Evolutionary conservation across 2,329 filamentous ascomycete genomes (phyloP).

Genomic region (Onygenales sp.): DNA sequence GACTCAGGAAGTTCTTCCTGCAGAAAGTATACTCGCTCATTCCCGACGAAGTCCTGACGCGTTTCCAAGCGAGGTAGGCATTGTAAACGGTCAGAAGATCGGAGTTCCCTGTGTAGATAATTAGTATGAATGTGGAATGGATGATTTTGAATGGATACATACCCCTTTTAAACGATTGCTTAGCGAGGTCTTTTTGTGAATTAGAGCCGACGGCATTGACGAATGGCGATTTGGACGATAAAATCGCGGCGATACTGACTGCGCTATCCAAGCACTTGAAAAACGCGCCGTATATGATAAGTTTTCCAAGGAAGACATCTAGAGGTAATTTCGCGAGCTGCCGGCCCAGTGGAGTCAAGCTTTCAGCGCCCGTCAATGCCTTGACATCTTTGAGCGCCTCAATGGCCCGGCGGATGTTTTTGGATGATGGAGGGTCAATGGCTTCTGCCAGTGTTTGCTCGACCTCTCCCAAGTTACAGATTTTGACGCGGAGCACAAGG

Average conservation of each 20-base stretch:
- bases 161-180: slow-evolving; percentile 67
- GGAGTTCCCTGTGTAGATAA: slow-evolving; percentile 54
- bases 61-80: slow-evolving; percentile 82
- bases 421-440: slow-evolving; percentile 78
- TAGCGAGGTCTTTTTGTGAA: slow-evolving; percentile 69
- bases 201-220: slow-evolving; percentile 76
- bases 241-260: slow-evolving; percentile 81
- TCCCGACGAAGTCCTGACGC: slow-evolving; percentile 60
- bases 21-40: slow-evolving; percentile 82
- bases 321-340: slow-evolving; percentile 83
- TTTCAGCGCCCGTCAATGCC: slow-evolving; percentile 70
- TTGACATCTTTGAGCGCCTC: slow-evolving; percentile 90
- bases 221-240: slow-evolving; percentile 93
- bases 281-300: slow-evolving; percentile 75
- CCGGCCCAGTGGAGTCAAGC: slow-evolving; percentile 74
- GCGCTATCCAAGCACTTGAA: slow-evolving; percentile 89
- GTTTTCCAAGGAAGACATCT: slow-evolving; percentile 89
- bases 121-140: slow-evolving; percentile 1
- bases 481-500: slow-evolving; percentile 90
- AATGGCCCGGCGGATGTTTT: slow-evolving; percentile 87
- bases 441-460: slow-evolving; percentile 82
- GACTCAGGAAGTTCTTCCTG: slow-evolving; percentile 83
- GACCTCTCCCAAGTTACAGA: slow-evolving; percentile 89
- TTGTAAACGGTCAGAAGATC: slow-evolving; percentile 91
- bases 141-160: neutral